Evolutionary conservation across 306 rosid species (phyloP), one percentile per base, ranked within the genome.

Genomic region (Arachis hypogaea): DNA sequence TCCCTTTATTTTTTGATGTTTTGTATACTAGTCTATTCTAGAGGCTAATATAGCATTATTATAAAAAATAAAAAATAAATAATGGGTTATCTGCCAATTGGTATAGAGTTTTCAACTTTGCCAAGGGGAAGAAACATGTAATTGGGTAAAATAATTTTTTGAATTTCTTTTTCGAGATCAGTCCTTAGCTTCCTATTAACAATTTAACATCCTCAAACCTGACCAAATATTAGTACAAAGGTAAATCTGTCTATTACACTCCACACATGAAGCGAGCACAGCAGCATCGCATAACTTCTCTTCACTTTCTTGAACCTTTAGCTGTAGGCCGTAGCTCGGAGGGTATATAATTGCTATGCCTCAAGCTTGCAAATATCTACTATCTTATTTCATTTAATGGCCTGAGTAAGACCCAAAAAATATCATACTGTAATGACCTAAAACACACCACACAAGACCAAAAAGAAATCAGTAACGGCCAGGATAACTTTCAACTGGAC

Each of bases 401-500:
- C 38, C 80, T 36, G 69, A 60, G 28, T 63, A 64, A 49, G 66
- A 69, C 74, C 72, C 4, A 74, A 79, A 73, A 50, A 59, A 29
- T 33, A 33, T 67, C 42, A 58, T 41, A 30, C 54, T 66, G 58
- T 64, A 40, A 22, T 8, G 60, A 61, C 71, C 82, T 58, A 54
- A 50, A 61, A 22, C 75, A 59, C 28, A 66, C 65, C 58, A 51
- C 71, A 63, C 16, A 66, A 42, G 43, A 43, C 30, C 67, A 61
- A 52, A 33, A 11, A 45, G 40, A 51, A 9, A 59, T 69, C 45
- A 69, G 72, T 55, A 70, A 55, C 22, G 79, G 75, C 30, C 54
- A 11, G n/a, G 28, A 45, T 57, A 33, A 63, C 59, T 80, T 72
- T 80, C 82, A 76, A 64, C 44, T 3, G 44, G 71, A 75, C 59